A percentile compares a stretch with the other conserved stretches of the same genome.
phyloP scores from a whole-genome alignment of 257 asterid species.

The Petrea volubilis region DNA sequence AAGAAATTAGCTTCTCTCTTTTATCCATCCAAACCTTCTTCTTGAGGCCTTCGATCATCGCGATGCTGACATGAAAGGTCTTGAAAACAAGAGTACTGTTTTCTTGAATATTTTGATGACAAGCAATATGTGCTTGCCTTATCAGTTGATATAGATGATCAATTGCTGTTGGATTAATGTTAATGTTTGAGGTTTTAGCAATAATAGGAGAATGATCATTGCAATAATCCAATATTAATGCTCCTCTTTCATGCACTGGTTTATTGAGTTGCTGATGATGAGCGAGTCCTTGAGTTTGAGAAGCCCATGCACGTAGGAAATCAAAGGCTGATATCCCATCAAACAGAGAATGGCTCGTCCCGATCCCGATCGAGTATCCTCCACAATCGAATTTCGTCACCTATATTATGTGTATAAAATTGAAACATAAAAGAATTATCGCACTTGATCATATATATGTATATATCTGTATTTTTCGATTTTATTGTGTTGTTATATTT shows the following conservation, averaged over 20 bases:
- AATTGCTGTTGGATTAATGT: constrained; percentile 22
- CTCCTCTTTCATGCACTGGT: constrained; percentile 29
- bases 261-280: background rate
- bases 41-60: constrained; percentile 21
- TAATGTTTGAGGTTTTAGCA: background rate
- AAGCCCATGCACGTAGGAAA: constrained; percentile 33
- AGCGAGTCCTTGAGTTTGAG: constrained; percentile 2
- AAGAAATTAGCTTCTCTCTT: background rate
- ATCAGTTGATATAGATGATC: constrained; percentile 31
- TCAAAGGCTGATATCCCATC: constrained; percentile 34
- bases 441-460: no score
- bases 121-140: background rate
- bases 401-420: background rate
- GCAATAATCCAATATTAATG: background rate
- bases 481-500: background rate
- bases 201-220: background rate
- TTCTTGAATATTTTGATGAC: background rate
- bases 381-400: constrained; percentile 36
- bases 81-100: constrained; percentile 12
- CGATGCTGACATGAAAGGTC: constrained; percentile 22
- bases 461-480: no score
- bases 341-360: constrained; percentile 30
- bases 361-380: constrained; percentile 30
- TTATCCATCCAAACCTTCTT: constrained; percentile 1
- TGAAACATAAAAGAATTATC: background rate